Evolutionary conservation across 352 stramenopile genomes (phyloP), one percentile per base, ranked within the genome.

Genomic region (Aphanomyces euteiches): DNA sequence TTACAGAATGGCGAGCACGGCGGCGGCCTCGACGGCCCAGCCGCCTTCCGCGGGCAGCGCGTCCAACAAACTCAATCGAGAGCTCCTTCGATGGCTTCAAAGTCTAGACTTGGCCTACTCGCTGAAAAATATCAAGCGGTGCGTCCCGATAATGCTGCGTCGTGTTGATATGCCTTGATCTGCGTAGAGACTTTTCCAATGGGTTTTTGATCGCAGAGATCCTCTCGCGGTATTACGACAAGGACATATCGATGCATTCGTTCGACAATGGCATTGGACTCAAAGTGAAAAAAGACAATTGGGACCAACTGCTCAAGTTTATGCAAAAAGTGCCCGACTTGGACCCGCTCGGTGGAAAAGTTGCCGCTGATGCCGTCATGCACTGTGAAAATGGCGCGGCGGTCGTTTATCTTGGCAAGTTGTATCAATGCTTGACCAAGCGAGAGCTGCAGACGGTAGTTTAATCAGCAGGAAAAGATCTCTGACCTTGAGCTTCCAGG

Each of bases 61-160:
- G 12, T 43, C 53, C 47, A 93, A 93, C 75, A 88, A 94, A 79
- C 76, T 92, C 54, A 91, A 94, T 67, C 74, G 91, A 8, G 91
- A 97, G 79, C 83, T 97, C 56, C 78, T 97, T 74, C 84, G 90
- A 47, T 97, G 91, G 91, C 90, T 97, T 67, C 91, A 97, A 82
- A 96, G 87, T 72, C 75, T 96, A n/a, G 91, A 97, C 67, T 73
- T 97, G 64, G 89, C 91, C 34, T 97, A 97, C 72, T 96, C 87
- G 10, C 92, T 97, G 72, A 97, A 97, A 77, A 97, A 97, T 75
- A 88, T 96, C 69, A 97, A 96, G 78, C 77, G 89, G 79, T 91
- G 73, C 40, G 81, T 73, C 21, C 12, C 7, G 13, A 7, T 12
- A 8, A 8, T 8, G 13, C n/a, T 28, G 21, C n/a, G 10, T 12